Evolutionary conservation across 306 rosid genomes (phyloP).

Genomic region (Astragalus membranaceus): DNA sequence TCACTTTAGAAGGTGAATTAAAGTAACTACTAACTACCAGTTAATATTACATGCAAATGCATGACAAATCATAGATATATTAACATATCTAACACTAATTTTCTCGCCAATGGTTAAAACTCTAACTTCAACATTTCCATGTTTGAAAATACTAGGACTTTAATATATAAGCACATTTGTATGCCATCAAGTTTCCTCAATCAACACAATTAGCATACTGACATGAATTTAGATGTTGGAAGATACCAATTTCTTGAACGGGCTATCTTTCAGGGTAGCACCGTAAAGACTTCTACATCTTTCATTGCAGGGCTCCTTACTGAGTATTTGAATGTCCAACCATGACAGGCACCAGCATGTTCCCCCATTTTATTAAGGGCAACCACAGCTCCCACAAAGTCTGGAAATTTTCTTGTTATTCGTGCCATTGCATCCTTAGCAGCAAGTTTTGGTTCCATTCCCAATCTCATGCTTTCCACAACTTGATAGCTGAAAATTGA

Average conservation of each 20-base stretch:
- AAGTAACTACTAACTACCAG: too few species aligned
- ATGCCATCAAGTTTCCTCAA: neutral
- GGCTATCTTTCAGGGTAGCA: conserved; percentile 39
- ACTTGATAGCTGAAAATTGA: conserved; percentile 80
- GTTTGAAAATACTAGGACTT: too few species aligned
- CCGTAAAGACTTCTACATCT: conserved; percentile 73
- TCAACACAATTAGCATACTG: neutral
- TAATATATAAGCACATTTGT: neutral
- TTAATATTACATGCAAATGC: neutral
- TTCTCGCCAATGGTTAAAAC: neutral
- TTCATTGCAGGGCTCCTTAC: conserved; percentile 70
- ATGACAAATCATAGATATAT: neutral
- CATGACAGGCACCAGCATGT: conserved; percentile 88
- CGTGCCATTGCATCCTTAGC: conserved; percentile 73
- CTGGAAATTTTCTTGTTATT: conserved; percentile 66
- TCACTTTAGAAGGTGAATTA: neutral
- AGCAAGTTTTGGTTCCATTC: conserved; percentile 81
- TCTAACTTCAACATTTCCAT: neutral
- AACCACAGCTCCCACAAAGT: conserved; percentile 76
- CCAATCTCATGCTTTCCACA: conserved; percentile 91
- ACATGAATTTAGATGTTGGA: neutral
- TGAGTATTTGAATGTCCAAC: conserved; percentile 90
- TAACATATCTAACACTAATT: neutral
- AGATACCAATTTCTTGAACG: neutral
- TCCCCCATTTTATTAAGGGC: conserved; percentile 68